Evolutionary conservation across 148 eudicot species (phyloP), one percentile per base, ranked within the genome.

Genomic region (Gaultheria prostrata): DNA sequence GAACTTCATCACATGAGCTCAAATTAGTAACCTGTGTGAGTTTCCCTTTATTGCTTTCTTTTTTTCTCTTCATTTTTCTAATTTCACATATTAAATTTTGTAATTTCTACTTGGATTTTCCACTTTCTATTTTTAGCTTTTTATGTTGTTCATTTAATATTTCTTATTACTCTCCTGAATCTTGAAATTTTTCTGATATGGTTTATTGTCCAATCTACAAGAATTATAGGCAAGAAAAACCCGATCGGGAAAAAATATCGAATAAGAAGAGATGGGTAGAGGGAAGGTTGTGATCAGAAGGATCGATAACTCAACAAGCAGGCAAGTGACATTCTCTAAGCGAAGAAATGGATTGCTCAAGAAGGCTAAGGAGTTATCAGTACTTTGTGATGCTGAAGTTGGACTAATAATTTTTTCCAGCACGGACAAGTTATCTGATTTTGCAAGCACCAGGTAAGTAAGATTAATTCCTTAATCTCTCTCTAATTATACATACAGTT

Each of bases 321-420:
- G 67, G 67, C 67, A 59, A 59, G 67, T 59, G 28, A 59, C 28
- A 21, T 59, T 59, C 28, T 59, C 67, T 11, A 59, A 59, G 12
- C 28, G 67, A 59, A 59, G 28, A 59, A 59, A 8, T 12, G 67
- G 67, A 21, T 59, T 59, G 67, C 28, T 59, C 67, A 59, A 59
- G 67, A 59, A 59, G 28, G 67, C 28, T 59, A 59, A 59, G 67
- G 67, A 59, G 67, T 26, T 59, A n/a, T 59, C 67, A 59, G 13
- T 59, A n/a, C 67, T 59, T n/a, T 59, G 67, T n/a, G 67, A 59
- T 59, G 67, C 67, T 59, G 67, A 59, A n/a, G 67, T 59, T 59
- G 67, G 67, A 59, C 67, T 59, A 1, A 59, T 59, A 2, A n/a
- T 59, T 59, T 59, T 59, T 59, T 59, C 67, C 8, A 59, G 67